A percentile compares a stretch with the other conserved stretches of the same genome.
These are phyloP conservation scores for Vigna mungo DNA, from an alignment of 306 rosid genomes.

Conservation along the genomic window DNA sequence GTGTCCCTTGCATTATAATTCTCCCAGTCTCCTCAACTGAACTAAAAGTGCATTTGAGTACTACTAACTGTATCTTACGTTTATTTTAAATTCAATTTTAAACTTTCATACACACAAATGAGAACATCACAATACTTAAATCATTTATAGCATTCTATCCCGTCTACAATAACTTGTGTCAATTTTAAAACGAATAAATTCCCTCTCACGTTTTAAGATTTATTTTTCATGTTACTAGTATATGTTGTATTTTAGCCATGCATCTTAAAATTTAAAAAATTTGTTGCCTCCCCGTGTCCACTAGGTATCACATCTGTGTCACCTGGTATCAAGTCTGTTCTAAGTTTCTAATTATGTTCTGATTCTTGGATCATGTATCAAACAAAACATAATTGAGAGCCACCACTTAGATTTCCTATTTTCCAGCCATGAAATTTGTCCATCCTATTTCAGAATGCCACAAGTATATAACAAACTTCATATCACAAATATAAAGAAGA, in stretches of 20 bases:
- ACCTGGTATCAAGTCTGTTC: no score
- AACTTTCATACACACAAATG: not conserved
- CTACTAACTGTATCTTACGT: not conserved
- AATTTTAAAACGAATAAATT: not conserved
- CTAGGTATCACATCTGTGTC: no score
- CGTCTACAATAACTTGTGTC: not conserved
- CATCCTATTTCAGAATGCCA: conserved; percentile 12
- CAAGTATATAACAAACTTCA: not conserved
- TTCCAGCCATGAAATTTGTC: not conserved
- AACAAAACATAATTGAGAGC: conserved; percentile 1
- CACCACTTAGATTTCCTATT: conserved; percentile 8
- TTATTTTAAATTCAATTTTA: no score
- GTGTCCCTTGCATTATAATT: not conserved
- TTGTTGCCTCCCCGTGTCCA: no score
- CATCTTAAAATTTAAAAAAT: no score
- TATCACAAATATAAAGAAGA: conserved; percentile 17
- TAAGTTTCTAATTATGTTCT: no score
- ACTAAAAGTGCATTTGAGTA: no score
- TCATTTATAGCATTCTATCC: no score
- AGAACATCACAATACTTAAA: not conserved
- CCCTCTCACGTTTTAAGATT: no score
- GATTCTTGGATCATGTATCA: no score
- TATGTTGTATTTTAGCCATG: no score
- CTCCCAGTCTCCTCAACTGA: not conserved
- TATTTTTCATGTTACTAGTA: no score